phyloP scores from a whole-genome alignment of 441 rosid genomes.

The Erysimum cheiri region DNA sequence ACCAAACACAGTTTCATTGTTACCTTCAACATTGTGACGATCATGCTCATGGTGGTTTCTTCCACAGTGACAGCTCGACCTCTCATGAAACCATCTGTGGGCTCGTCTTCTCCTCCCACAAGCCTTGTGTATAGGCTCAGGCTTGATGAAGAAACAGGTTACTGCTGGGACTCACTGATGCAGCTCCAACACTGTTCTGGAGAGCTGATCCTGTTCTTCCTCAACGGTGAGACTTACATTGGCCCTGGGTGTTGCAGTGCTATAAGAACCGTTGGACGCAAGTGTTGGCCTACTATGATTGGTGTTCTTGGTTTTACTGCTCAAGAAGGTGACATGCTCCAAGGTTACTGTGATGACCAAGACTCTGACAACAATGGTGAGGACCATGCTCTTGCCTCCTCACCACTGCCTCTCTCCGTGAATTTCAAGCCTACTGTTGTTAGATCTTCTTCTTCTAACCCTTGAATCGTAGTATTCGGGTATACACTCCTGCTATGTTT shows the following conservation, averaged over 20 bases:
- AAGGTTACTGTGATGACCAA: conserved; percentile 57
- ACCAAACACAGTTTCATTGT: conserved; percentile 11
- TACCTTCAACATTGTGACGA: conserved; percentile 27
- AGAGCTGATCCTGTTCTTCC: conserved; percentile 62
- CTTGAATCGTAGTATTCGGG: conserved; percentile 14
- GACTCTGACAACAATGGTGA: conserved; percentile 23
- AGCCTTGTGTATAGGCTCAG: conserved; percentile 52
- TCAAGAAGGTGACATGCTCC: conserved; percentile 62
- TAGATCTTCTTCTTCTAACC: conserved; percentile 36
- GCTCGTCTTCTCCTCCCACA: conserved; percentile 32
- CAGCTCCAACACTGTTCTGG: conserved; percentile 64
- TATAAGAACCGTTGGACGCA: conserved; percentile 49
- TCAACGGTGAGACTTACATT: conserved; percentile 64
- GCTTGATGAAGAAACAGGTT: conserved; percentile 54
- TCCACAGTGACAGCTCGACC: conserved; percentile 36
- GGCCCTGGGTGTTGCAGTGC: conserved; percentile 62
- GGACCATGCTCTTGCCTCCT: conserved; percentile 33
- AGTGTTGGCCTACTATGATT: conserved; percentile 68
- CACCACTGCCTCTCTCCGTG: conserved; percentile 32
- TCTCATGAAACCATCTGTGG: conserved; percentile 37
- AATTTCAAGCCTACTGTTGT: conserved; percentile 35
- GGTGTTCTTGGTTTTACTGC: conserved; percentile 59
- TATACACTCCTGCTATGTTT: conserved; percentile 2
- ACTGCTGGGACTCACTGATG: conserved; percentile 67
- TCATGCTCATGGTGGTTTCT: conserved; percentile 38